phyloP scores from a whole-genome alignment of 1,284 basidiomycete genomes.

The Puccinia hordei region DNA sequence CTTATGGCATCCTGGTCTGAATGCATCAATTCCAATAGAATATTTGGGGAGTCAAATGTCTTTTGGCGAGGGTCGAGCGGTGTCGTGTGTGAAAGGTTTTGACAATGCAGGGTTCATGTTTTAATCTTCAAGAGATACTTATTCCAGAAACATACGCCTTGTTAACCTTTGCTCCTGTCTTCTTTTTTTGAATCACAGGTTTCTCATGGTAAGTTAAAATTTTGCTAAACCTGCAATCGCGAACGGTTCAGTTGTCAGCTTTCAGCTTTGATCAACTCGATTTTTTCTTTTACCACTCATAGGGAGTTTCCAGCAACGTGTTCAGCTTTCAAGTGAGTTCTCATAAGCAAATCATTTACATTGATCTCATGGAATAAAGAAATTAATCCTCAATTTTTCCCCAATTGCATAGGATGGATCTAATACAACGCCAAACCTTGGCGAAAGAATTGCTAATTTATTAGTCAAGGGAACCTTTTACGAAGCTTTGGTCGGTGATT shows the following conservation, averaged over 20 bases:
- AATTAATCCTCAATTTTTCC: not conserved
- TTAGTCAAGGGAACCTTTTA: slow-evolving; percentile 44
- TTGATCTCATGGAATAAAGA: not conserved
- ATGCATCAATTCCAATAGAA: slow-evolving; percentile 46
- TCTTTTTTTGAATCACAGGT: slow-evolving; percentile 1
- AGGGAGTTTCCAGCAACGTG: slow-evolving; percentile 45
- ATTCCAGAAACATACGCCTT: not conserved
- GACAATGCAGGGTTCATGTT: slow-evolving; percentile 47
- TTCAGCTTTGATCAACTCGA: not conserved
- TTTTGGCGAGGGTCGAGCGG: slow-evolving; percentile 1
- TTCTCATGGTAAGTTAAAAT: slow-evolving; percentile 33
- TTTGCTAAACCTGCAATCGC: not conserved
- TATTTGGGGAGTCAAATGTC: slow-evolving; percentile 18
- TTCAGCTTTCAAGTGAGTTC: slow-evolving; percentile 46
- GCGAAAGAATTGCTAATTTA: slow-evolving; percentile 29
- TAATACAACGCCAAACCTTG: slow-evolving; percentile 16
- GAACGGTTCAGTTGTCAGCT: not conserved
- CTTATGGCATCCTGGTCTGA: slow-evolving; percentile 43
- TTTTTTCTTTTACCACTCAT: not conserved
- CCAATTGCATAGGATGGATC: slow-evolving; percentile 34
- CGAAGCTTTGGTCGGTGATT: slow-evolving; percentile 38
- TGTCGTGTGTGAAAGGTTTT: slow-evolving; percentile 43
- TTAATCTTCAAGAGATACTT: not conserved
- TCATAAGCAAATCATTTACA: not conserved
- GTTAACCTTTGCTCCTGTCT: not conserved